phyloP scores from a whole-genome alignment of 495 filamentous ascomycete species.

The Hypoxylon fragiforme region DNA sequence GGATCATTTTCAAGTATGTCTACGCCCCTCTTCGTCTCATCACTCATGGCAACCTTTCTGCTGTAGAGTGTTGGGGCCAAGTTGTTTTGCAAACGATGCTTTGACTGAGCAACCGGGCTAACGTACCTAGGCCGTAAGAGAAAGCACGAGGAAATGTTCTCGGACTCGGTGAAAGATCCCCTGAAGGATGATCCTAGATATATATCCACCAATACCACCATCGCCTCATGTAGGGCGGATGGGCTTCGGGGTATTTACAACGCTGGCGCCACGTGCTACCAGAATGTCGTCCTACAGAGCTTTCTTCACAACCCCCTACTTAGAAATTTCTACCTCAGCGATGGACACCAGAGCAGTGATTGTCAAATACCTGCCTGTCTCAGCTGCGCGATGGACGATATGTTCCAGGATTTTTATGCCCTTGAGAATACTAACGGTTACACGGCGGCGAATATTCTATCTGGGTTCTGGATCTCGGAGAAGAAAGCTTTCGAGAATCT shows the following conservation, averaged over 20 bases:
- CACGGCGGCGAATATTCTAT: constrained; percentile 77
- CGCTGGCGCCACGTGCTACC: constrained; percentile 91
- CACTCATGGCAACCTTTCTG: background rate
- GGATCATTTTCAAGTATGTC: constrained; percentile 53
- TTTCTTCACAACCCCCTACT: constrained; percentile 87
- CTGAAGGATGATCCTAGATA: constrained; percentile 62
- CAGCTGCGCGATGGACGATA: constrained; percentile 85
- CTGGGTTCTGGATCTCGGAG: constrained; percentile 75
- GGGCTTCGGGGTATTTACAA: constrained; percentile 89
- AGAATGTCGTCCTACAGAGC: constrained; percentile 86
- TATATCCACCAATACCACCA: constrained; percentile 61
- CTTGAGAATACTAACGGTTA: constrained; percentile 80
- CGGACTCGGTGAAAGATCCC: constrained; percentile 55
- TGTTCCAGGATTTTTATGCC: constrained; percentile 87
- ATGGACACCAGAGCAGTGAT: constrained; percentile 73
- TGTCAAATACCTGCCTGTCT: constrained; percentile 73
- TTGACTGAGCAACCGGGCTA: no score
- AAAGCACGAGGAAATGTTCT: constrained; percentile 63
- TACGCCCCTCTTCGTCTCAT: background rate
- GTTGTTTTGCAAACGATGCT: no score
- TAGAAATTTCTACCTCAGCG: constrained; percentile 81
- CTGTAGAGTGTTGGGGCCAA: no score
- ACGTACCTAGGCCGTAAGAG: constrained; percentile 52
- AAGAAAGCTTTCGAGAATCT: constrained; percentile 66
- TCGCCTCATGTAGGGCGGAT: constrained; percentile 68